Evolutionary conservation across 768 basidiomycete species (phyloP), one percentile per base, ranked within the genome.

Genomic region (Cystofilobasidium bisporidii): DNA sequence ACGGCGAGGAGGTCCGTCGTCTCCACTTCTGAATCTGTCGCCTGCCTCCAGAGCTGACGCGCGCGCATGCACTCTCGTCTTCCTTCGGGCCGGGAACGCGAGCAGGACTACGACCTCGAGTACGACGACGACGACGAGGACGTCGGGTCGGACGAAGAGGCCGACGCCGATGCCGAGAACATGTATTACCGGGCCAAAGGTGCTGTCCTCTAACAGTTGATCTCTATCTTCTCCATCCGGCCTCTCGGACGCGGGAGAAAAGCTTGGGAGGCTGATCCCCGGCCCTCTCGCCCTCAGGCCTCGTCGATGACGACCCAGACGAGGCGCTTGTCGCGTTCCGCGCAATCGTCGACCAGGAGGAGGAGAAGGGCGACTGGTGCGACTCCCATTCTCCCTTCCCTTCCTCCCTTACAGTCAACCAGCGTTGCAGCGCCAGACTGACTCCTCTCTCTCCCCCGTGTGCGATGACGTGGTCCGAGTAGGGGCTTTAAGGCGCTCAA

Each of bases 401-500:
- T 33, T 30, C 30, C 14, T 48, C 28, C 61, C 15, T 61, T 28
- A 61, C 28, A 33, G n/a, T n/a, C n/a, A n/a, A n/a, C n/a, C n/a
- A n/a, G n/a, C n/a, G n/a, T n/a, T n/a, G n/a, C n/a, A n/a, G n/a
- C n/a, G n/a, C n/a, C n/a, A n/a, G n/a, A 41, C 41, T 65, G 64
- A 24, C 30, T n/a, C 55, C 20, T 32, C 45, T 45, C 3, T 30
- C 43, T 24, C 15, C 40, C 40, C n/a, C n/a, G n/a, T n/a, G n/a
- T n/a, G n/a, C n/a, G n/a, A n/a, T n/a, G n/a, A n/a, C n/a, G n/a
- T n/a, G n/a, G n/a, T n/a, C n/a, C n/a, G n/a, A 43, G 43, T 73
- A 97, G 93, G 94, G 96, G 93, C 2, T 99, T 99, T 84, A 99
- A 99, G 77, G 90, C 93, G 8, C 82, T 99, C 69, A 99, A 99